Base-by-base conservation (phyloP, 495 filamentous ascomycete genomes). In the Tuber melanosporum region DNA sequence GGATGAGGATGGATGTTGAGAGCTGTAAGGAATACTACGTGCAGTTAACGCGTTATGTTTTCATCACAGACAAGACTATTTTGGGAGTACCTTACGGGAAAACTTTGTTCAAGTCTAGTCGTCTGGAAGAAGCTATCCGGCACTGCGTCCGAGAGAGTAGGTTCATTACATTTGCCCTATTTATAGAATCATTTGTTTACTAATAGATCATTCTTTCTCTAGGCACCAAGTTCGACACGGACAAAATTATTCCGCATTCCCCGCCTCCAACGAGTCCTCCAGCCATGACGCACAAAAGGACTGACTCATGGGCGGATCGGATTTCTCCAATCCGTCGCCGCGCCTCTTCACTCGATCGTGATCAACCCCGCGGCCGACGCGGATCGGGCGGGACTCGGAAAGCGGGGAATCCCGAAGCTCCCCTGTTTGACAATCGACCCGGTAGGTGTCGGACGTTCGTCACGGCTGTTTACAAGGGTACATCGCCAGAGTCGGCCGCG, bases 1-100 rank as follows among this genome's bases (percentile, higher is more conserved):
- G 95, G 62, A 86, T 99, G 81, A 91, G 95, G 70, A 88, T 99
- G 80, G 94, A 98, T 81, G 85, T 98, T 43, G 95, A 98, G 83
- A 95, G 93, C 2, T 98, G 95, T 88, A 98, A 97, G 85, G 91
- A 97, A 77, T 90, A 98, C 17, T 99, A 98, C 81, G 93, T 97
- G 76, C 91, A 92, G 75, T 92, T 99, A 88, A 99, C 95, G 57
- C 90, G 91, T 79, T 91, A 90, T 82, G 96, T 98, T 0, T 99
- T 99, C 79, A 94, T 97, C 85, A 98, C 95, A 15, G 96, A 99
- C 85, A 99, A 99, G 86, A 98, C 95, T 10, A 90, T 99, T 77
- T 93, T 92, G 26, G 95, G 95, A 20, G 95, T 99, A 74, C 95
- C 95, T 0, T 97, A 95, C 81, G 90, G 92, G 41, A 94, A 92